These are phyloP conservation scores for Pythium chondricola DNA, from an alignment of 352 stramenopile species.

Conservation along the genomic window DNA sequence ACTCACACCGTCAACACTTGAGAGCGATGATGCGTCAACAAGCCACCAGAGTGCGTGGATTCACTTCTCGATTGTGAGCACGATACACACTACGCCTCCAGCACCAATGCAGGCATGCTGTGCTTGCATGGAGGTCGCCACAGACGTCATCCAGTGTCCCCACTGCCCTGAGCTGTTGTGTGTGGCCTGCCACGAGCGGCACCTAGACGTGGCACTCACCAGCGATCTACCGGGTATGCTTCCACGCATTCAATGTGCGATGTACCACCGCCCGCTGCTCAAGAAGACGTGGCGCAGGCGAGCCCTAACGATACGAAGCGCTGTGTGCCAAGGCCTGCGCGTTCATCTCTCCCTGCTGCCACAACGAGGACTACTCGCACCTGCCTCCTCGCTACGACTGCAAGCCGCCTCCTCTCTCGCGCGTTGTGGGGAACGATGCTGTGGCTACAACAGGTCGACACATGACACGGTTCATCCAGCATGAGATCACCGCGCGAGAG, in stretches of 20 bases:
- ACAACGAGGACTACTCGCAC: slow-evolving; percentile 15
- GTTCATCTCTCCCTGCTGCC: slow-evolving; percentile 19
- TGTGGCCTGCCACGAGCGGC: slow-evolving; percentile 1
- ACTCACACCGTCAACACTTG: too few relatives aligned
- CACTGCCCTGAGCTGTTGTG: slow-evolving; percentile 10
- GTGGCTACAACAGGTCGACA: neutral
- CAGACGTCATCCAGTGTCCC: too few relatives aligned
- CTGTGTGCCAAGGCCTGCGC: slow-evolving; percentile 13
- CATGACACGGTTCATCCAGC: neutral
- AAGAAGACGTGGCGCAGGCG: slow-evolving; percentile 6
- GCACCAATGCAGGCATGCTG: too few relatives aligned
- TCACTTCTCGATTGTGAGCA: too few relatives aligned
- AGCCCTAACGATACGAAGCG: neutral
- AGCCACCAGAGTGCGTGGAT: too few relatives aligned
- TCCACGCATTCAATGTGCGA: slow-evolving; percentile 16
- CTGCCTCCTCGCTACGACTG: neutral
- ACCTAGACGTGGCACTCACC: slow-evolving; percentile 1
- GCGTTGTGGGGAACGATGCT: neutral
- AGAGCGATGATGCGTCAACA: too few relatives aligned
- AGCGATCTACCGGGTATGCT: slow-evolving; percentile 9
- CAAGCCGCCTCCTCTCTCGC: neutral
- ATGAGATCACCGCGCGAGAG: neutral
- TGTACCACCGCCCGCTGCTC: slow-evolving; percentile 10
- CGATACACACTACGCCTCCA: too few relatives aligned
- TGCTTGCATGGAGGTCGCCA: too few relatives aligned